Evolutionary conservation across 2,329 filamentous ascomycete species (phyloP), one percentile per base, ranked within the genome.

Genomic region (Parafenestella ontariensis): DNA sequence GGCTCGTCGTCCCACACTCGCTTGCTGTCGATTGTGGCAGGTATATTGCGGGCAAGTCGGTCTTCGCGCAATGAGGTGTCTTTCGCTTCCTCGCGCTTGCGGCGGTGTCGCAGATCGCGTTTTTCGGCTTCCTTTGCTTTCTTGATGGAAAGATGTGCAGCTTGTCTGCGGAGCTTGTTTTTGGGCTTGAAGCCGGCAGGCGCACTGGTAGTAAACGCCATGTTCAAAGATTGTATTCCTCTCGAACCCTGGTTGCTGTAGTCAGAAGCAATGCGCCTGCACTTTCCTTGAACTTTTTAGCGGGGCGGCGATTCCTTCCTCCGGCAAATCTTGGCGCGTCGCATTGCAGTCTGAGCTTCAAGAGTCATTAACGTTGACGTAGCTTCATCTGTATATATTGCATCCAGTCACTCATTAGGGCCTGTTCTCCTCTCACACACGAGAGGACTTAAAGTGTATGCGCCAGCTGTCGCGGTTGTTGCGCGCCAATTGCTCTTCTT

Each of bases 51-150:
- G 56, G 87, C 87, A 56, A 94, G 81, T 66, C 95, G 86, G 62
- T 89, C 85, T 57, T 86, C 86, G 64, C 87, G 87, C 55, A 96
- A 77, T 54, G 86, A 84, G 1, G 94, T 93, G 69, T 97, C 87
- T 75, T 89, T 90, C 61, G 89, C 85, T 77, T 99, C 95, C 70
- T 93, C 90, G 77, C 89, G 91, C 78, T 91, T 92, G 56, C 91
- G 84, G 44, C 85, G 85, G 73, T 92, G 89, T 59, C 93, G 87
- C 68, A 88, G 84, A 68, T 92, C 90, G 68, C 91, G 87, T 68
- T 89, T 90, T 42, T 87, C 81, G 71, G 87, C 88, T 72, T 92
- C 90, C 62, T 86, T 86, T 40, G 84, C 81, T 72, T 89, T 89
- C 79, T 97, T 98, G 71, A 89, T 85, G 65, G 90, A 87, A 56